These are phyloP conservation scores for Cutaneotrichosporon sp. DNA, from an alignment of 1,284 basidiomycete species.

Conservation along the genomic window DNA sequence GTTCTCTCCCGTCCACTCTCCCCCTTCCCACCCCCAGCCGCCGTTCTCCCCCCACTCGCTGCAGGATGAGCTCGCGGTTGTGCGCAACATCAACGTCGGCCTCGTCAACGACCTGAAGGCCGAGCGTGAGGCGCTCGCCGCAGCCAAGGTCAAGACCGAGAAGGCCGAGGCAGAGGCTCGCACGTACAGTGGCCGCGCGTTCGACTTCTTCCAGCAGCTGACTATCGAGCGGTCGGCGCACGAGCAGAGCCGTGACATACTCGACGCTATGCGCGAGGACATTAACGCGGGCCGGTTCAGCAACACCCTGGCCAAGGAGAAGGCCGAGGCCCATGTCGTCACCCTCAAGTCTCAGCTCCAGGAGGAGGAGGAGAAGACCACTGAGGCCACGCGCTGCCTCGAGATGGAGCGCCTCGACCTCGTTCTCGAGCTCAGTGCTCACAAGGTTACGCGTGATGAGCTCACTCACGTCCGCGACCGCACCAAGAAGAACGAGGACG, in stretches of 20 bases:
- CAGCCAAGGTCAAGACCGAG: not conserved
- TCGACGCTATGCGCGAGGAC: not conserved
- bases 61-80: not conserved
- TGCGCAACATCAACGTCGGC: not conserved
- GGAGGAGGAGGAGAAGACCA: too few relatives aligned
- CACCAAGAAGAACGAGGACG: not conserved
- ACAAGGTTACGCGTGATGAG: not conserved
- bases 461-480: not conserved
- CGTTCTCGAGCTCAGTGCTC: not conserved
- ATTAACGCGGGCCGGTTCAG: not conserved
- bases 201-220: not conserved
- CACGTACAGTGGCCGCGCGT: not conserved
- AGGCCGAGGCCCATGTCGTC: not conserved
- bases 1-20: too few relatives aligned
- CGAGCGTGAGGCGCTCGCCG: not conserved
- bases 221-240: not conserved
- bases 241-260: not conserved
- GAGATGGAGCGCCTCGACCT: not conserved
- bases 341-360: not conserved
- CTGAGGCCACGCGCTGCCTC: not conserved
- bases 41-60: too few relatives aligned
- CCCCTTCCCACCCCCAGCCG: too few relatives aligned
- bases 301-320: not conserved
- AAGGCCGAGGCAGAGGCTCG: not conserved
- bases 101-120: not conserved